A percentile compares a stretch with the other conserved stretches of the same genome.
Conservation (phyloP, 2,329 filamentous ascomycete species). For the Penicillium sp. region DNA sequence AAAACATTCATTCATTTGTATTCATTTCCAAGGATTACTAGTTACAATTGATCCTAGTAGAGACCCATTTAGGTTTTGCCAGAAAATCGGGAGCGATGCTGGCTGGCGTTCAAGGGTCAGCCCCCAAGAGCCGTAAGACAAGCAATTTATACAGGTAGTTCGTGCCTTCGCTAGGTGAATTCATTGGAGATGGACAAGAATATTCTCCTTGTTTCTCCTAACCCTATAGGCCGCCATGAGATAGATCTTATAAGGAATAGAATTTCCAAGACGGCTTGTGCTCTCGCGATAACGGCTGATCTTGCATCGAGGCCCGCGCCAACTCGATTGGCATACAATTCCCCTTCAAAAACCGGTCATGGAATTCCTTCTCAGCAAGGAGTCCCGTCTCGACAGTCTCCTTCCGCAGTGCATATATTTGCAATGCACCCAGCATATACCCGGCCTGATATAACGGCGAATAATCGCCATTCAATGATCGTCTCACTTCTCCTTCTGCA, state of each 20-base stretch:
- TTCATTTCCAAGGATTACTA: neutral
- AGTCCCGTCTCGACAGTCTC: constrained; percentile 47
- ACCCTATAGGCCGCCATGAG: neutral
- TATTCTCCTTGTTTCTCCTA: neutral
- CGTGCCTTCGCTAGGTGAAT: neutral
- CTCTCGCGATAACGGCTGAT: constrained; percentile 43
- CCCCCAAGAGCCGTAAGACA: neutral
- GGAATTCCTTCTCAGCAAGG: constrained; percentile 55
- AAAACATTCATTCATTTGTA: too few relatives aligned
- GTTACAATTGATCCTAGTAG: neutral
- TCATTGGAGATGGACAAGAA: neutral
- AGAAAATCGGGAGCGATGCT: neutral
- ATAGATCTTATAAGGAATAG: constrained; percentile 29
- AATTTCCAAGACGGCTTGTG: constrained; percentile 55
- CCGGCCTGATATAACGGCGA: constrained; percentile 58
- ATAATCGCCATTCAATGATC: constrained; percentile 47
- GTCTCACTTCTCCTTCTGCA: constrained; percentile 60
- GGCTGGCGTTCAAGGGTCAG: neutral
- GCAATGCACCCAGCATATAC: constrained; percentile 61
- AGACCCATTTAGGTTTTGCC: neutral
- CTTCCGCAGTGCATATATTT: constrained; percentile 53
- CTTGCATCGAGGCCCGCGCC: constrained; percentile 48
- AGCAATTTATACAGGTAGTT: neutral
- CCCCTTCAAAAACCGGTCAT: constrained; percentile 53
- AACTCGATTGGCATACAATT: constrained; percentile 41